Evolutionary conservation across 371 early-diverging fungal species (phyloP).

Genomic region (Circinella umbellata): DNA sequence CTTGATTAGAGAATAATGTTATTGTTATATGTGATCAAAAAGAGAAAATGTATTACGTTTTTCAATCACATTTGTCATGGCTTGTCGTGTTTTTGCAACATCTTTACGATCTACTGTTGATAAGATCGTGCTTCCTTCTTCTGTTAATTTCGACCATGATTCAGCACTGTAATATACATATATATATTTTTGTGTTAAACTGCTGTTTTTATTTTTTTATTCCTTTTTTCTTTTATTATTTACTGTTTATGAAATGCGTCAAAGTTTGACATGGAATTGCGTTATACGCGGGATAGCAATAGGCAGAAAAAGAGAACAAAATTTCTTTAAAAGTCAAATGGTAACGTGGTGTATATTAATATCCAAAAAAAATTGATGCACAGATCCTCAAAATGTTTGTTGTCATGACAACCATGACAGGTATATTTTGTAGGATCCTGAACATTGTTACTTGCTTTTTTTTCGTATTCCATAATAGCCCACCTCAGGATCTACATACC

Average conservation of each 20-base stretch:
- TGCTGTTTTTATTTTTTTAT: not conserved
- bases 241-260: constrained; percentile 1
- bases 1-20: not conserved
- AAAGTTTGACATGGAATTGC: not conserved
- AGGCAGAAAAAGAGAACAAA: too few species aligned
- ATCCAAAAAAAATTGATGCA: too few species aligned
- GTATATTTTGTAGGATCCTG: too few species aligned
- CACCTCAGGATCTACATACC: too few species aligned
- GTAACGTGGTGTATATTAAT: too few species aligned
- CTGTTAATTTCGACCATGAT: constrained; percentile 10
- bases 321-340: too few species aligned
- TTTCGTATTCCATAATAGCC: too few species aligned
- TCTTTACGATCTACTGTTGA: constrained; percentile 11
- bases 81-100: constrained; percentile 2
- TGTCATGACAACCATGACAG: too few species aligned
- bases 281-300: too few species aligned
- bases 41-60: not conserved
- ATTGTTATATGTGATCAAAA: too few species aligned
- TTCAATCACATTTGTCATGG: not conserved
- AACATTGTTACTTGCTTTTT: too few species aligned
- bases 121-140: constrained; percentile 1
- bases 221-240: not conserved
- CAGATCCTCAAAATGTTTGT: too few species aligned
- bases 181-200: not conserved
- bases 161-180: not conserved